These are phyloP conservation scores for Cyathus striatus DNA, from an alignment of 768 basidiomycete species.

Conservation along the genomic window DNA sequence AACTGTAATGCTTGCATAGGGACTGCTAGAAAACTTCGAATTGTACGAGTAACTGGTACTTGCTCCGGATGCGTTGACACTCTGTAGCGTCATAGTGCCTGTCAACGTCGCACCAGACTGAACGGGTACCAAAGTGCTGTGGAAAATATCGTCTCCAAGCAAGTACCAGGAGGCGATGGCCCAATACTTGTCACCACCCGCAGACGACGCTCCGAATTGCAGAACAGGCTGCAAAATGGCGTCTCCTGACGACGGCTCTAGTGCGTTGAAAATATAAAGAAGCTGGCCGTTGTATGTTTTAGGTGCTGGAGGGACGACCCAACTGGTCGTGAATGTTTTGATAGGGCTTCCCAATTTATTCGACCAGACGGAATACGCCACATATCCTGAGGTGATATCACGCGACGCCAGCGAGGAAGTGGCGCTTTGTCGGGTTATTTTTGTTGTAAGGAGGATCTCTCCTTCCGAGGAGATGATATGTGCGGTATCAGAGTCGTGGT, in stretches of 20 bases:
- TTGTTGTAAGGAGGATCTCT: conserved; percentile 8
- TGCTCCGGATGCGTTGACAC: neutral
- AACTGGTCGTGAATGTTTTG: conserved; percentile 11
- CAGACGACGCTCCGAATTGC: conserved; percentile 15
- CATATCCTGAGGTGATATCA: conserved; percentile 7
- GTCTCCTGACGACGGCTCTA: conserved; percentile 2
- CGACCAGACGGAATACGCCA: neutral
- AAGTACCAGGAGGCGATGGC: conserved; percentile 17
- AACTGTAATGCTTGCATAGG: neutral
- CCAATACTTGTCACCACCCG: conserved; percentile 18
- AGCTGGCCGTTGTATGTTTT: conserved; percentile 10
- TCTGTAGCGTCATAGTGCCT: neutral
- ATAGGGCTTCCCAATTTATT: conserved; percentile 4
- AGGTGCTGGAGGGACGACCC: conserved; percentile 16
- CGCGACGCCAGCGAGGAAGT: conserved; percentile 6
- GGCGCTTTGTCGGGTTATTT: conserved; percentile 1
- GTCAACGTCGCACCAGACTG: neutral
- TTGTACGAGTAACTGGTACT: neutral
- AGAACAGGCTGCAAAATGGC: conserved; percentile 19
- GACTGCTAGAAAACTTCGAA: neutral
- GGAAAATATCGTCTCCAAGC: neutral
- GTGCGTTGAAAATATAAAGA: conserved; percentile 15
- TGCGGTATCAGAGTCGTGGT: conserved; percentile 7
- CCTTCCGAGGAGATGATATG: conserved; percentile 9
- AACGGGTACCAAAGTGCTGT: neutral